phyloP scores from a whole-genome alignment of 495 filamentous ascomycete species.

The Wilcoxina mikolae region DNA sequence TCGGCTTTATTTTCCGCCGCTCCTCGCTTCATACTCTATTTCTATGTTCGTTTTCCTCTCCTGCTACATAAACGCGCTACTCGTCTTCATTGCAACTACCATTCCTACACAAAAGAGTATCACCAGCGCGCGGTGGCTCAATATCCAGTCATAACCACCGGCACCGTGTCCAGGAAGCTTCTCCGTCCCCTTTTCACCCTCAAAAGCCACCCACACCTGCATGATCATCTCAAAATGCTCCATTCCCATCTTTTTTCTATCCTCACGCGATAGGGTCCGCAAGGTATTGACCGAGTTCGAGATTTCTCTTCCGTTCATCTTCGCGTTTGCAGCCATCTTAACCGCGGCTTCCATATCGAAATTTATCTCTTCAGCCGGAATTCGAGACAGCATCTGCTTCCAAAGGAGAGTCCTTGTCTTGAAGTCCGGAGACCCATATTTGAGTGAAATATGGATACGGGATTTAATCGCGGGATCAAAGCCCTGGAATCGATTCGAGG shows the following conservation, averaged over 20 bases:
- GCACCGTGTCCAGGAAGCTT: too few species aligned
- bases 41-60: too few species aligned
- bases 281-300: constrained; percentile 31
- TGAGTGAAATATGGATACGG: constrained; percentile 35
- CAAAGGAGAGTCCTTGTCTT: constrained; percentile 2
- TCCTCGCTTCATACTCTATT: too few species aligned
- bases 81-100: too few species aligned
- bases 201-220: constrained; percentile 8
- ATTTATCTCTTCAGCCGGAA: constrained; percentile 1
- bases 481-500: constrained; percentile 37
- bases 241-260: constrained; percentile 14
- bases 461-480: constrained; percentile 41
- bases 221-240: constrained; percentile 27
- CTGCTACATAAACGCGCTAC: too few species aligned
- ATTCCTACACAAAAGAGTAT: too few species aligned
- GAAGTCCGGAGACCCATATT: constrained; percentile 20
- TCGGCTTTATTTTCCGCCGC: too few species aligned
- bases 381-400: constrained; percentile 1
- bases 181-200: too few species aligned
- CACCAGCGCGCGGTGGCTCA: too few species aligned
- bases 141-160: too few species aligned
- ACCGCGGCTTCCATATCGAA: constrained; percentile 2
- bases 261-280: constrained; percentile 30
- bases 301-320: constrained; percentile 31
- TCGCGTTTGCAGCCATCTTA: background rate